These are phyloP conservation scores for Penicillium crystallinum DNA, from an alignment of 495 filamentous ascomycete species.

Conservation along the genomic window DNA sequence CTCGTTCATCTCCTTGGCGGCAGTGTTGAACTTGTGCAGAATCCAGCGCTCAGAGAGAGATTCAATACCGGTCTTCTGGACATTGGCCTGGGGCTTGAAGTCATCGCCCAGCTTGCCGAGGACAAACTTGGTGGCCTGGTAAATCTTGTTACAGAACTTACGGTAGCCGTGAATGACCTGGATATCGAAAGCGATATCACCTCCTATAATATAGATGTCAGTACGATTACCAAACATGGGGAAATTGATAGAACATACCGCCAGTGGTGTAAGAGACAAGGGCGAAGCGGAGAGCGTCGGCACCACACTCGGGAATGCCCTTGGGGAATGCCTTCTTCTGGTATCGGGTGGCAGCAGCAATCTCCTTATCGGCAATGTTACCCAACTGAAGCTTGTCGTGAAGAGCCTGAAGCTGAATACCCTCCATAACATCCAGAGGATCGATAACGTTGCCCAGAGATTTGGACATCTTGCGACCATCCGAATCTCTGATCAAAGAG, in stretches of 20 bases:
- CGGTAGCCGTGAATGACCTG: conserved; percentile 80
- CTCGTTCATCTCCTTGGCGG: conserved; percentile 69
- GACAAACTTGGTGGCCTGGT: conserved; percentile 84
- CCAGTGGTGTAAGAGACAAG: conserved; percentile 83
- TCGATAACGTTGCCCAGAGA: conserved; percentile 80
- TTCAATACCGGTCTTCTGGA: conserved; percentile 57
- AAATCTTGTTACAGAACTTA: conserved; percentile 89
- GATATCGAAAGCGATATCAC: conserved; percentile 80
- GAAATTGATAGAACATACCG: conserved; percentile 43
- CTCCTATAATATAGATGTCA: conserved; percentile 35
- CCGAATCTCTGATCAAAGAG: conserved; percentile 66
- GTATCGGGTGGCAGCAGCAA: conserved; percentile 66
- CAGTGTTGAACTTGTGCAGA: conserved; percentile 68
- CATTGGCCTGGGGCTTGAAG: conserved; percentile 58
- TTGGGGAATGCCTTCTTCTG: conserved; percentile 73
- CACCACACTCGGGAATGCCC: conserved; percentile 83
- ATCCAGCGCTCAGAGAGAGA: conserved; percentile 81
- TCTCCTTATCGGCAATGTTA: conserved; percentile 70
- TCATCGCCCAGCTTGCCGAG: conserved; percentile 68
- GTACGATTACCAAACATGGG: background rate
- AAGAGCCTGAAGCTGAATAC: conserved; percentile 61
- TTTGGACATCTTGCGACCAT: conserved; percentile 82
- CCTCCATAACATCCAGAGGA: conserved; percentile 72
- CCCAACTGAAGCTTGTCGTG: conserved; percentile 65
- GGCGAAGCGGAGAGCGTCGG: conserved; percentile 78